Evolutionary conservation across 1,284 basidiomycete genomes (phyloP).

Genomic region (Pascua guehoae): DNA sequence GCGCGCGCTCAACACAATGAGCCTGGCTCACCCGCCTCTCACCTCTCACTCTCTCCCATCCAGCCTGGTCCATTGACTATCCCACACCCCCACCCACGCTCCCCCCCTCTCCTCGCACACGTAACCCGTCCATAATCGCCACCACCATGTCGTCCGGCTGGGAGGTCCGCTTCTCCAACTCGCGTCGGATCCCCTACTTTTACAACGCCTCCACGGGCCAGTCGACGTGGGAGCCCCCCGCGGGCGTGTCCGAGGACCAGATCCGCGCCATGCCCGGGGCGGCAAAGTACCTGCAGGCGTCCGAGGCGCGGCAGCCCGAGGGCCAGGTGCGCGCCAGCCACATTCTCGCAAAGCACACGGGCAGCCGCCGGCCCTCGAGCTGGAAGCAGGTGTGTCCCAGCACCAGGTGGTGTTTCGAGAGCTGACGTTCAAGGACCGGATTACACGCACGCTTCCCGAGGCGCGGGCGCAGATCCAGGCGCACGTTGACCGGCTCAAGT

Average conservation of each 20-base stretch:
- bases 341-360: conserved; percentile 86
- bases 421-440: conserved; percentile 58
- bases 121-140: no score
- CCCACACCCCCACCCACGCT: no score
- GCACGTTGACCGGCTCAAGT: conserved; percentile 51
- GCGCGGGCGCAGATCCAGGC: conserved; percentile 71
- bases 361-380: conserved; percentile 78
- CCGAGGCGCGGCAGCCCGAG: conserved; percentile 9
- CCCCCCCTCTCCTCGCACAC: neutral
- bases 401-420: neutral
- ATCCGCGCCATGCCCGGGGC: conserved; percentile 65
- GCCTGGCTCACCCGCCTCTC: no score
- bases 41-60: no score
- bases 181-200: conserved; percentile 80
- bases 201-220: conserved; percentile 68
- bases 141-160: conserved; percentile 48
- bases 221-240: conserved; percentile 81
- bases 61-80: no score
- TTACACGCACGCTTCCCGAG: conserved; percentile 86
- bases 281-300: conserved; percentile 48
- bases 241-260: conserved; percentile 62
- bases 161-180: conserved; percentile 81
- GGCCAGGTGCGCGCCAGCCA: conserved; percentile 85
- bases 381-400: conserved; percentile 81
- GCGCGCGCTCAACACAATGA: no score